A percentile compares a stretch with the other conserved stretches of the same genome.
Evolutionary conservation across 176 grass and related monocot genomes (phyloP).

Genomic region (Hordeum marinum): DNA sequence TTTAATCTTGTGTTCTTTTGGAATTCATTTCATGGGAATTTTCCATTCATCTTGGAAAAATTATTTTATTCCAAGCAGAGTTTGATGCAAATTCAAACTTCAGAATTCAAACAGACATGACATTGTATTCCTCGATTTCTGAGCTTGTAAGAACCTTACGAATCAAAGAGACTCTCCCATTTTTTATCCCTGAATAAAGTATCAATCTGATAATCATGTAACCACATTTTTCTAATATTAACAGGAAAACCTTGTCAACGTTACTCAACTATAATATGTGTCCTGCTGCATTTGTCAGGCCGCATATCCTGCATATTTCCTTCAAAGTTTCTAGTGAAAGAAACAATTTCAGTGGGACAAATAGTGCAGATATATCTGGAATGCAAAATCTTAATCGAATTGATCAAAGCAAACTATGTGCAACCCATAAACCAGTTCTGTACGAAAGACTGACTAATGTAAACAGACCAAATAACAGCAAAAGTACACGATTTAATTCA

Average conservation of each 20-base stretch:
- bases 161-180: neutral
- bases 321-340: neutral
- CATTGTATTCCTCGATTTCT: neutral
- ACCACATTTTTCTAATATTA: neutral
- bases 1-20: too few relatives aligned
- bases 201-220: neutral
- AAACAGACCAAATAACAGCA: neutral
- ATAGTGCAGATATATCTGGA: neutral
- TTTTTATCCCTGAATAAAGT: neutral
- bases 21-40: too few relatives aligned
- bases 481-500: slow-evolving; percentile 30
- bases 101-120: too few relatives aligned
- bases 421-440: neutral
- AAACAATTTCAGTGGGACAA: neutral
- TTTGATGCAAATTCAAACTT: too few relatives aligned
- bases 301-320: neutral
- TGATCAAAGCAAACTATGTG: neutral
- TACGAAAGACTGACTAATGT: neutral
- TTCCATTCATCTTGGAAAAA: too few relatives aligned
- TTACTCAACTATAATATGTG: neutral
- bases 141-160: neutral
- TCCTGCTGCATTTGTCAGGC: neutral
- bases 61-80: too few relatives aligned
- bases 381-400: neutral
- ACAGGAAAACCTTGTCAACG: neutral